A percentile compares a stretch with the other conserved stretches of the same genome.
Evolutionary conservation across 73 alveolate genomes (phyloP).

Genomic region (Paramecium tetraurelia): DNA sequence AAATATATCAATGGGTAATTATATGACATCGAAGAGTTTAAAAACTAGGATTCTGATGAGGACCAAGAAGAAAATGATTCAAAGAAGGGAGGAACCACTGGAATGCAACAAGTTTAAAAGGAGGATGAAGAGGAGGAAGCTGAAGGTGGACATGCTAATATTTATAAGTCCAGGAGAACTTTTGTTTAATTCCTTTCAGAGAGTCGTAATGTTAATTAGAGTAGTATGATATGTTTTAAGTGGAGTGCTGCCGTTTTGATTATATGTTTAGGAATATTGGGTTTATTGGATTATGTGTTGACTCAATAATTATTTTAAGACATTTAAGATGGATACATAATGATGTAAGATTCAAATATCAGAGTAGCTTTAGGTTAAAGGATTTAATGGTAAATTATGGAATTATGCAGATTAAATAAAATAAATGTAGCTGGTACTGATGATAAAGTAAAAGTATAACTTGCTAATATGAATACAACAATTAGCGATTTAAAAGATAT

Average conservation of each 20-base stretch:
- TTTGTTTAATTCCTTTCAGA: constrained; percentile 42
- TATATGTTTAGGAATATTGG: constrained; percentile 29
- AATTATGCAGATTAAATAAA: constrained; percentile 31
- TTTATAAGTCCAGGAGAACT: constrained; percentile 48
- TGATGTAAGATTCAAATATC: constrained; percentile 42
- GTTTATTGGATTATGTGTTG: constrained; percentile 38
- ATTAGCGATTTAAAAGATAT: constrained; percentile 3
- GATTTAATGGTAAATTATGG: constrained; percentile 1
- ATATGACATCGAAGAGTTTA: constrained; percentile 54
- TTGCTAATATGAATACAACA: not conserved
- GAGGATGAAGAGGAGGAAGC: constrained; percentile 51
- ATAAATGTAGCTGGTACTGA: not conserved
- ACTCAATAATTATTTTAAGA: constrained; percentile 38
- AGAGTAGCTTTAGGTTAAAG: constrained; percentile 53
- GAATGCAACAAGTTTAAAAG: not conserved
- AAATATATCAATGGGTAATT: constrained; percentile 27
- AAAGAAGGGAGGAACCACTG: not conserved
- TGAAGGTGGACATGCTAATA: constrained; percentile 59
- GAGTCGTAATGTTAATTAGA: constrained; percentile 24
- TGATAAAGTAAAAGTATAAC: not conserved
- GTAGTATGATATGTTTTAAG: constrained; percentile 53
- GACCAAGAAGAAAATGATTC: constrained; percentile 53
- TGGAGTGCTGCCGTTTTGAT: constrained; percentile 55
- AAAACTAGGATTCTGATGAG: constrained; percentile 50
- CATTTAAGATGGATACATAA: constrained; percentile 4